Conservation (phyloP, 78 protist species). For the Dictyostelium citrinum region DNA sequence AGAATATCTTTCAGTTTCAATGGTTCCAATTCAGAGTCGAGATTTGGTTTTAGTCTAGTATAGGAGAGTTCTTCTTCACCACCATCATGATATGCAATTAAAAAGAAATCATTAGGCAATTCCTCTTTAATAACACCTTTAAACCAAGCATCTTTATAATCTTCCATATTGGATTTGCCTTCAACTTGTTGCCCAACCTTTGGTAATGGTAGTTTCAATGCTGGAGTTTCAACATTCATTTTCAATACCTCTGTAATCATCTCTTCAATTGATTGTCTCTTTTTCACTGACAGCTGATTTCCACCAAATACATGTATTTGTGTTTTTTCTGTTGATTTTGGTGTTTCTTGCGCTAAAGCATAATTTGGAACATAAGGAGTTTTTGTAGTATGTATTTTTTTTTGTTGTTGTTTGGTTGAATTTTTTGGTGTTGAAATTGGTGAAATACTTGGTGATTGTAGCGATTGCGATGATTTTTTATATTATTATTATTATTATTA, state of each 20-base stretch:
- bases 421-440: neutral
- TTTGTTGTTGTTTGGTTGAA: neutral
- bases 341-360: neutral
- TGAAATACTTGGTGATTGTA: neutral
- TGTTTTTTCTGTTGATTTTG: neutral
- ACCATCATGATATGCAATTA: neutral
- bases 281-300: neutral
- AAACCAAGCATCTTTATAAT: slow-evolving; percentile 7
- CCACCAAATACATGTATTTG: neutral
- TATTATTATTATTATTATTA: neutral
- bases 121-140: neutral
- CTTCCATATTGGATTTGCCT: neutral
- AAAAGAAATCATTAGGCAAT: neutral
- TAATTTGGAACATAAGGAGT: neutral
- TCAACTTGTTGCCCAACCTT: neutral
- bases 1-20: neutral
- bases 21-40: neutral
- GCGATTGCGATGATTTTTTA: neutral
- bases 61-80: neutral
- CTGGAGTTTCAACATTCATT: neutral
- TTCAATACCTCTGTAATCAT: neutral
- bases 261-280: neutral
- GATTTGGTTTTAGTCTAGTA: neutral
- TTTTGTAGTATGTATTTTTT: neutral
- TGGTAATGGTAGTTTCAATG: neutral